These are phyloP conservation scores for Krasilnikovozyma curviuscula DNA, from an alignment of 768 basidiomycete species.

Conservation along the genomic window DNA sequence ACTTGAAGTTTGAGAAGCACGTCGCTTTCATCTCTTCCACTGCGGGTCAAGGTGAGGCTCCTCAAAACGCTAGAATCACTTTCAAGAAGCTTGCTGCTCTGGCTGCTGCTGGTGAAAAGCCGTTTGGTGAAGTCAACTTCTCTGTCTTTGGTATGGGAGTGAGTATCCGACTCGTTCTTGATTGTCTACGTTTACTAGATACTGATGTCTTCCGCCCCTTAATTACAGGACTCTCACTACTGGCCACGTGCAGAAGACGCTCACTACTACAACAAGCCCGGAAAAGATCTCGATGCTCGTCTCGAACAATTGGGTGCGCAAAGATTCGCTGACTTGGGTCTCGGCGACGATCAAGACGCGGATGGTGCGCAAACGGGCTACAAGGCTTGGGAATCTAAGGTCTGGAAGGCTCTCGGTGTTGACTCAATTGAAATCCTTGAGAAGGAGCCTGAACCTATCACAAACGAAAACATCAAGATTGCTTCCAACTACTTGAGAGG, in stretches of 20 bases:
- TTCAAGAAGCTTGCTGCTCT: slow-evolving; percentile 67
- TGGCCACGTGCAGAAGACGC: slow-evolving; percentile 94
- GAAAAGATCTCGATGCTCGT: slow-evolving; percentile 68
- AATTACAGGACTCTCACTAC: slow-evolving; percentile 98
- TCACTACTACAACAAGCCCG: slow-evolving; percentile 95
- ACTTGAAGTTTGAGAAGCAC: slow-evolving; percentile 47
- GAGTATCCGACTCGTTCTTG: too few relatives aligned
- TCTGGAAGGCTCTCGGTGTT: slow-evolving; percentile 91
- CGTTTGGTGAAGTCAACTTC: slow-evolving; percentile 38
- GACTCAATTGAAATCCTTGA: slow-evolving; percentile 72
- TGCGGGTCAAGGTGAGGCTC: slow-evolving; percentile 93
- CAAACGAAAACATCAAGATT: slow-evolving; percentile 98
- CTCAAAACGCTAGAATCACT: slow-evolving; percentile 82
- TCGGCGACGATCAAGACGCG: slow-evolving; percentile 93
- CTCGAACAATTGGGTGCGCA: slow-evolving; percentile 62
- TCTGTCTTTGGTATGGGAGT: slow-evolving; percentile 85
- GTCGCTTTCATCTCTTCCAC: slow-evolving; percentile 77
- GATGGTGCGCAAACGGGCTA: slow-evolving; percentile 93
- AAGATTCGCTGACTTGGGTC: slow-evolving; percentile 49
- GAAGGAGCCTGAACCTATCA: slow-evolving; percentile 87
- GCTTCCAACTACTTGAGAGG: slow-evolving; percentile 84
- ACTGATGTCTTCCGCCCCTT: too few relatives aligned
- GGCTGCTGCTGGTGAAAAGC: slow-evolving; percentile 37
- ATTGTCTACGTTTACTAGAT: too few relatives aligned
- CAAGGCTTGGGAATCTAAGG: slow-evolving; percentile 74